Evolutionary conservation across 169 alveolate genomes (phyloP).

Genomic region (Cryptosporidium ubiquitum): DNA sequence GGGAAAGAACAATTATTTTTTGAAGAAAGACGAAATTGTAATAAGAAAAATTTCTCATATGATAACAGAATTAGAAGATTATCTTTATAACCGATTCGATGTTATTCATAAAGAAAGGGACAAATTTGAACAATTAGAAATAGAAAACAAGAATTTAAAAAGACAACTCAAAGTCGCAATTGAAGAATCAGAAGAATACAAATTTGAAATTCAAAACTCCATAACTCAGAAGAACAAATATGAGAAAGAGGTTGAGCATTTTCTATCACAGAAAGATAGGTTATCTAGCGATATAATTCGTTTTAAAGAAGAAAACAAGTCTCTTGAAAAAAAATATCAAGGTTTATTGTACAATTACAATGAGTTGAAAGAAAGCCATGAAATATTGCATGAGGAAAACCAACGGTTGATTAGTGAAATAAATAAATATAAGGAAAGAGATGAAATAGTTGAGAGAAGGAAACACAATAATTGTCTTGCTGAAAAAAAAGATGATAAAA

Average conservation of each 20-base stretch:
- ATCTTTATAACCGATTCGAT: constrained; percentile 30
- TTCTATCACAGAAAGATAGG: constrained; percentile 3
- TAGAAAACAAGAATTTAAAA: constrained; percentile 29
- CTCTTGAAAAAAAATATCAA: constrained; percentile 27
- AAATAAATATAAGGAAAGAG: neutral
- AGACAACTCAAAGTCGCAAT: neutral
- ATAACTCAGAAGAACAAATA: neutral
- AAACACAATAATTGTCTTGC: neutral
- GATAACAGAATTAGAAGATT: constrained; percentile 70
- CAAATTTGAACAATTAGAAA: neutral
- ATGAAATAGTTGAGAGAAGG: neutral
- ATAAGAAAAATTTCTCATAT: constrained; percentile 64
- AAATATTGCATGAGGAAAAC: constrained; percentile 22
- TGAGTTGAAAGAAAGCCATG: constrained; percentile 22
- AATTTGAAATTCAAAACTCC: constrained; percentile 30
- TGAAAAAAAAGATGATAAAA: neutral
- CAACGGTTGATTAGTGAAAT: neutral
- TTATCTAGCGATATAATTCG: constrained; percentile 12
- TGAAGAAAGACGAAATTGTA: constrained; percentile 3
- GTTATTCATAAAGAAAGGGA: constrained; percentile 14
- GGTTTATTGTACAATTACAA: constrained; percentile 6
- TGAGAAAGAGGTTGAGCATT: constrained; percentile 6
- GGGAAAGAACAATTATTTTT: neutral
- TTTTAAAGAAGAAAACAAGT: constrained; percentile 8
- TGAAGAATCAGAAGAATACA: constrained; percentile 21